phyloP scores from a whole-genome alignment of 345 rosid genomes.

The Melaleuca alternifolia region DNA sequence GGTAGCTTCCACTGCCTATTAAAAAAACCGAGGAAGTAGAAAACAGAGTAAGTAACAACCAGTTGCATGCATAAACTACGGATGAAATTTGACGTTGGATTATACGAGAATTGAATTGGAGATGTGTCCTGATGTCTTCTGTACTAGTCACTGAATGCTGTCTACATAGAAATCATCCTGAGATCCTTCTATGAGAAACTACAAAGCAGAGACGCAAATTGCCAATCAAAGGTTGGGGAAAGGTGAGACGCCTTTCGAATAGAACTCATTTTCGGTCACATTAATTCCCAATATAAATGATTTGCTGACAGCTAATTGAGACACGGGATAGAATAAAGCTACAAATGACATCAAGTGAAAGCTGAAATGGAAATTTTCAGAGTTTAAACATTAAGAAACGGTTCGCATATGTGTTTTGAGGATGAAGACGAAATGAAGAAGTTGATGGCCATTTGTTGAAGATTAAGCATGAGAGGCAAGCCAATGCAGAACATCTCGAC shows the following conservation, averaged over 20 bases:
- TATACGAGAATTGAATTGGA: not conserved
- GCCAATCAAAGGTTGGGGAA: not conserved
- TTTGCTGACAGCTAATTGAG: not conserved
- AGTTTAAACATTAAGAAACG: not conserved
- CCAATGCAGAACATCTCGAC: not conserved
- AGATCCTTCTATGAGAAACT: not conserved
- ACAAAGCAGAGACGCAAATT: not conserved
- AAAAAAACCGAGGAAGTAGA: not conserved
- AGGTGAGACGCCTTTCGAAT: not conserved
- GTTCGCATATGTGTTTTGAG: not conserved
- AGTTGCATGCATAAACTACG: not conserved
- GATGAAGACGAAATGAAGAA: not conserved
- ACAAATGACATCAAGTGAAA: not conserved
- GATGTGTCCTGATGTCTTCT: not conserved
- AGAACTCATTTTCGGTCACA: not conserved
- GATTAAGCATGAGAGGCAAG: not conserved
- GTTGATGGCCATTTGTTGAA: not conserved
- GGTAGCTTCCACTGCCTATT: constrained; percentile 89
- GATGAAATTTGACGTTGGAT: not conserved
- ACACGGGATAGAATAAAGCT: not conserved
- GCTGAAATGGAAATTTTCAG: not conserved
- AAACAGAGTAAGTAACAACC: not conserved
- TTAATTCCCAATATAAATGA: not conserved
- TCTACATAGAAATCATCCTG: not conserved
- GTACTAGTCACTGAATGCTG: not conserved